phyloP scores from a whole-genome alignment of 257 asterid species.

The Catharanthus roseus region DNA sequence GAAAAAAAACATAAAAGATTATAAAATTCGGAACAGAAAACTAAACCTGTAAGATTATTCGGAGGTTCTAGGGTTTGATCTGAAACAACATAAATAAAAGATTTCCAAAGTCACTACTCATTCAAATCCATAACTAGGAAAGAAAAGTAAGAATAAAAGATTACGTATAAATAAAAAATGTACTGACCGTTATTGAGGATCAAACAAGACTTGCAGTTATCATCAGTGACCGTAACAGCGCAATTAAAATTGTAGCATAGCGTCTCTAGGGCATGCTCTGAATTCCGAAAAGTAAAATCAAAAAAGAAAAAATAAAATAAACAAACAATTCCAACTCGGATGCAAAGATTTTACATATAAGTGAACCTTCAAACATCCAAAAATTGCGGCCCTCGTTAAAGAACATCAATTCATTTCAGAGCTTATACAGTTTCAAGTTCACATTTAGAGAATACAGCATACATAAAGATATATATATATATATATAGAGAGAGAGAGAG shows the following conservation, averaged over 20 bases:
- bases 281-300: background rate
- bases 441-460: background rate
- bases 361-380: background rate
- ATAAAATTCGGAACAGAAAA: background rate
- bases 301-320: background rate
- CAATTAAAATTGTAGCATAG: conserved; percentile 43
- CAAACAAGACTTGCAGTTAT: conserved; percentile 4
- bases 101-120: background rate
- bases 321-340: background rate
- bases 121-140: background rate
- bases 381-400: background rate
- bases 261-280: conserved; percentile 51
- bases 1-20: background rate
- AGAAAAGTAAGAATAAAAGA: conserved; percentile 2
- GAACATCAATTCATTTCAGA: background rate
- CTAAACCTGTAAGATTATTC: conserved; percentile 23
- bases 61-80: conserved; percentile 30
- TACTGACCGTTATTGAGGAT: conserved; percentile 18
- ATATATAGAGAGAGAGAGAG: background rate
- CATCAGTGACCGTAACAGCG: conserved; percentile 38
- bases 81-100: conserved; percentile 3
- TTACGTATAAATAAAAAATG: background rate
- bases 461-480: background rate
- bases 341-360: background rate
- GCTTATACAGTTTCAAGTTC: background rate